Evolutionary conservation across 129 eudicot species (phyloP).

Genomic region (Flaveria brownii): DNA sequence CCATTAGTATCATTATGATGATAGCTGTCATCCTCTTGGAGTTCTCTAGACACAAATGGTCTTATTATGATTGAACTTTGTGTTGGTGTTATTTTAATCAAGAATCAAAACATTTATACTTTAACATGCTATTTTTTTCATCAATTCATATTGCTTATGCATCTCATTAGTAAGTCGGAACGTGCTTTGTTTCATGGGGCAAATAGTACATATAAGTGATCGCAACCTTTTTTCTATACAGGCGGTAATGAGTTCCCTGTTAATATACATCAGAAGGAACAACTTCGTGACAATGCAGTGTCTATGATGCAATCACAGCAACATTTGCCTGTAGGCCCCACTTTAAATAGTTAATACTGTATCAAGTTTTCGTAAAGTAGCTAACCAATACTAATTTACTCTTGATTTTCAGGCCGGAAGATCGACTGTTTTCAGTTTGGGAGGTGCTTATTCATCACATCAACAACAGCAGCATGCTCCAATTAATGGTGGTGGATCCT

Average conservation of each 20-base stretch:
- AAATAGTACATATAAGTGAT: constrained; percentile 15
- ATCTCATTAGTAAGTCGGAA: constrained; percentile 14
- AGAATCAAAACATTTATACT: neutral
- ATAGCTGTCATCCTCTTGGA: constrained; percentile 24
- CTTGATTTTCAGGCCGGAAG: constrained; percentile 66
- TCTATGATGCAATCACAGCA: constrained; percentile 78
- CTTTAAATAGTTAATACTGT: neutral
- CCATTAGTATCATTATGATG: neutral
- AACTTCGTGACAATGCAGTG: constrained; percentile 64
- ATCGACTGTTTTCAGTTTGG: constrained; percentile 68
- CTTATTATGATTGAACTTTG: neutral
- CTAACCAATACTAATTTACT: constrained; percentile 3
- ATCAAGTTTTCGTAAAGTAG: constrained; percentile 10
- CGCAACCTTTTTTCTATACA: constrained; percentile 29
- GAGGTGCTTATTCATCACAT: constrained; percentile 71
- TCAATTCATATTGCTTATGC: constrained; percentile 3
- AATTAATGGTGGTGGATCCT: constrained; percentile 60
- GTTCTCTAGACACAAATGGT: constrained; percentile 3
- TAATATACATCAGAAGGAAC: constrained; percentile 75
- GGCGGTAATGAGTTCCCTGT: constrained; percentile 65
- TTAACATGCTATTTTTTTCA: constrained; percentile 5
- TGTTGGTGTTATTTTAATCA: constrained; percentile 4
- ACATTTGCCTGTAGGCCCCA: constrained; percentile 59
- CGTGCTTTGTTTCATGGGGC: neutral
- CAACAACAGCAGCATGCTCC: constrained; percentile 81